Evolutionary conservation across 108 stramenopile genomes (phyloP).

Genomic region (Skeletonema tropicum): DNA sequence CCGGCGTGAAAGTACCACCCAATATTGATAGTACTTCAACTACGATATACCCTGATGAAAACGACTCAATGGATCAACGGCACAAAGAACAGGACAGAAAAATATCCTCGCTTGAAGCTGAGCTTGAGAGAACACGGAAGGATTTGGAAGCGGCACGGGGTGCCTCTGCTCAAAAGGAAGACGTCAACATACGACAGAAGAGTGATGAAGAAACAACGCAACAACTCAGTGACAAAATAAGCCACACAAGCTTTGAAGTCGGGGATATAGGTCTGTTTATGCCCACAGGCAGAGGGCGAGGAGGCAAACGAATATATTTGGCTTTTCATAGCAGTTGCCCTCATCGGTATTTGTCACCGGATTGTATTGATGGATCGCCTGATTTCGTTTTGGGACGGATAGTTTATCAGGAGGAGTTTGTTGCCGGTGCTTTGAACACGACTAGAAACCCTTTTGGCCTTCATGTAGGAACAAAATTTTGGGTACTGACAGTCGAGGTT

Average conservation of each 20-base stretch:
- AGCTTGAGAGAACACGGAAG: constrained; percentile 39
- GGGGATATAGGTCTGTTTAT: constrained; percentile 87
- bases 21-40: constrained; percentile 67
- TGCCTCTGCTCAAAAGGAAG: constrained; percentile 45
- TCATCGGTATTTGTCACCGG: constrained; percentile 80
- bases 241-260: constrained; percentile 80
- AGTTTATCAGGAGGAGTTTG: constrained; percentile 74
- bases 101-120: constrained; percentile 27
- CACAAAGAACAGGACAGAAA: constrained; percentile 27
- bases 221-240: constrained; percentile 73
- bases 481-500: constrained; percentile 83
- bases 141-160: constrained; percentile 55
- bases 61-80: constrained; percentile 13
- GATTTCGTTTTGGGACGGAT: constrained; percentile 86
- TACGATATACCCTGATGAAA: constrained; percentile 23
- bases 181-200: constrained; percentile 23
- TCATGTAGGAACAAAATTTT: constrained; percentile 84
- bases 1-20: constrained; percentile 73
- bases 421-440: constrained; percentile 74
- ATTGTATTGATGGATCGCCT: constrained; percentile 71
- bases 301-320: constrained; percentile 76
- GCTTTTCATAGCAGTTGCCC: constrained; percentile 86
- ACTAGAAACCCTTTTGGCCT: constrained; percentile 83
- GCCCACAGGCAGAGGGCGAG: constrained; percentile 78
- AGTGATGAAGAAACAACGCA: constrained; percentile 15